Percentiles rank a stretch among this genome's conserved stretches.
Conservation (phyloP, 2,329 filamentous ascomycete species). For the Colletotrichum lentis region DNA sequence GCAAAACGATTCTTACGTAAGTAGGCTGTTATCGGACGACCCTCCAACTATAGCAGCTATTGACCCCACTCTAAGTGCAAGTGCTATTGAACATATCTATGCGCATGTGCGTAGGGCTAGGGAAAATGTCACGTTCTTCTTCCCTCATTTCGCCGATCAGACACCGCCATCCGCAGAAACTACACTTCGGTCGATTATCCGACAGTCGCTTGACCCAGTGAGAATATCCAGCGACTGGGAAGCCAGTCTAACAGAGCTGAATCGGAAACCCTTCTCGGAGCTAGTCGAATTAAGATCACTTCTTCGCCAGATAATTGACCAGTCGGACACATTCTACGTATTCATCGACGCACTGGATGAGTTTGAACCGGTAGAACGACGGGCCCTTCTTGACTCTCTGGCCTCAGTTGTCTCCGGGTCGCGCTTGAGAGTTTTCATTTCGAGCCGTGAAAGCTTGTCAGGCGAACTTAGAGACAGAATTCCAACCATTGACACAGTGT, state of each 20-base stretch:
- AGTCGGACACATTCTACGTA: neutral
- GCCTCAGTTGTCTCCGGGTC: neutral
- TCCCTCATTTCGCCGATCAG: neutral
- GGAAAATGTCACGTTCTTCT: neutral
- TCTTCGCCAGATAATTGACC: neutral
- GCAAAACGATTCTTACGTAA: neutral
- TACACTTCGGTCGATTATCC: neutral
- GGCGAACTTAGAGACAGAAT: neutral
- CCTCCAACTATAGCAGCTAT: neutral
- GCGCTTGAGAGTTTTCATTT: neutral
- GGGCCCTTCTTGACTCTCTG: neutral
- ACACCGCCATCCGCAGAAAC: neutral
- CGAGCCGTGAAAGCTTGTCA: neutral
- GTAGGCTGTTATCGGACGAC: neutral
- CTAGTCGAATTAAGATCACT: neutral
- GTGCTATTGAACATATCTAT: neutral
- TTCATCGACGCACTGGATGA: neutral
- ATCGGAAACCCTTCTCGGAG: neutral
- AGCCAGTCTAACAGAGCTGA: neutral
- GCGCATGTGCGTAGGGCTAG: neutral
- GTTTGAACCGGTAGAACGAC: neutral
- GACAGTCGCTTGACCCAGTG: neutral
- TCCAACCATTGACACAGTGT: neutral
- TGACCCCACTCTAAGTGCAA: neutral
- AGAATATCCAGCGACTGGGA: neutral